Evolutionary conservation across 1,284 basidiomycete genomes (phyloP), one percentile per base, ranked within the genome.

Genomic region (Cystobasidiaceae sp.): DNA sequence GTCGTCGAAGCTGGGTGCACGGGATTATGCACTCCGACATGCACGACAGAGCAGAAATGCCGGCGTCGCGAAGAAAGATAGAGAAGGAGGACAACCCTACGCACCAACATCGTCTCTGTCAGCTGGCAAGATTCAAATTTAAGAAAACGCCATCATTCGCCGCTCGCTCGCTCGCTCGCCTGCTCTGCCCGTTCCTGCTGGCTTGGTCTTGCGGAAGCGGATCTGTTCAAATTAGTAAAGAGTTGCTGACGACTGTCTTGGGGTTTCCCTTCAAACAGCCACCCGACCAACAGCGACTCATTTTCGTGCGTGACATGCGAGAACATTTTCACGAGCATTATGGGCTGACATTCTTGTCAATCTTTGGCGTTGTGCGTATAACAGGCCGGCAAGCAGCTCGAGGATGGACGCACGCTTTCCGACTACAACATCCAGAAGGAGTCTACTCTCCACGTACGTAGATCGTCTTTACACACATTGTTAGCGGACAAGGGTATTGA

Each of bases 361-460:
- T 8, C 9, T 50, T 23, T 5, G 7, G 19, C 25, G 8, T 52
- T 34, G 6, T 30, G 27, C 5, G 3, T n/a, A 19, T 21, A 4
- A 9, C 43, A 28, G 56, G n/a, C 71, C 71, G 90, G 91, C 72
- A 94, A 93, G 84, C 91, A 94, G 80, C 87, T 97, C 72, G 93
- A 96, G 81, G 93, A 97, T 79, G 93, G 93, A 68, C 88, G 92
- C 75, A 96, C 92, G 44, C 83, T 96, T 67, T 87, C 83, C 74
- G 93, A 96, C 82, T 96, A 96, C 83, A 94, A 94, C 83, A 96
- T 96, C 80, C 94, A 98, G 83, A 97, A 97, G 84, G 94, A 97
- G 82, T 93, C 90, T 19, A 97, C 94, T 45, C 88, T 97, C n/a
- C 61, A 64, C 34, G 61, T 64, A 27, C 23, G 61, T n/a, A n/a